Conservation (phyloP, 2,329 filamentous ascomycete species). For the Alternaria ventricosa region DNA sequence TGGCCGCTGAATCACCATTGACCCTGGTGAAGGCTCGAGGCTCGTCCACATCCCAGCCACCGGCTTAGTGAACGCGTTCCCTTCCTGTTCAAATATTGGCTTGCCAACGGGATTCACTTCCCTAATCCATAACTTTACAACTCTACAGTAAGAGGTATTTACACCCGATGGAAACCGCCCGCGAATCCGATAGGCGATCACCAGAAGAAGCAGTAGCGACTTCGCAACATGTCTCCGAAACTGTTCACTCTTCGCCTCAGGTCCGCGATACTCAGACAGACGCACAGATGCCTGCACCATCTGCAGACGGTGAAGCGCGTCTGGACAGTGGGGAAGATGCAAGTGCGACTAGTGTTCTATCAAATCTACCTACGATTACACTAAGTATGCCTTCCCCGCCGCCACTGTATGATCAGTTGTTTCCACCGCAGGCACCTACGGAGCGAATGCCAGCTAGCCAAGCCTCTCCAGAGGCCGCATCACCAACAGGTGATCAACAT, state of each 20-base stretch:
- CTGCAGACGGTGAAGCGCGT: not conserved
- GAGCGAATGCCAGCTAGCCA: rapidly evolving
- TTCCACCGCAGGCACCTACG: not conserved
- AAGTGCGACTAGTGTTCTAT: not conserved
- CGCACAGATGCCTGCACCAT: not conserved
- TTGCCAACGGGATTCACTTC: not conserved
- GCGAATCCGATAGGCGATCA: not conserved
- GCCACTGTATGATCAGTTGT: not conserved
- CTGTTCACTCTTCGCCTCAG: not conserved
- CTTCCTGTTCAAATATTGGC: not conserved
- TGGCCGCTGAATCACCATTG: not conserved
- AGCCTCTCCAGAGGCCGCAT: not conserved
- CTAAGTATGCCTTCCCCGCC: not conserved
- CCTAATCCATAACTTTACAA: not conserved
- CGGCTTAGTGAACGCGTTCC: not conserved
- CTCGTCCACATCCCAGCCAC: not conserved
- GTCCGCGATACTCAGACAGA: not conserved
- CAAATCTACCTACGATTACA: not conserved
- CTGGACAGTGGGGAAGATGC: not conserved
- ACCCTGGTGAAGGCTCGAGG: not conserved
- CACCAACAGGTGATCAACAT: not conserved
- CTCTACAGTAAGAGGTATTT: not conserved
- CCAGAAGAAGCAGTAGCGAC: not conserved
- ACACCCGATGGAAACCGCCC: not conserved
- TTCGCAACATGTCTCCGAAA: not conserved